A percentile compares a stretch with the other conserved stretches of the same genome.
Conservation (phyloP, 2,329 filamentous ascomycete genomes). For the Sarocladium brachiariae region DNA sequence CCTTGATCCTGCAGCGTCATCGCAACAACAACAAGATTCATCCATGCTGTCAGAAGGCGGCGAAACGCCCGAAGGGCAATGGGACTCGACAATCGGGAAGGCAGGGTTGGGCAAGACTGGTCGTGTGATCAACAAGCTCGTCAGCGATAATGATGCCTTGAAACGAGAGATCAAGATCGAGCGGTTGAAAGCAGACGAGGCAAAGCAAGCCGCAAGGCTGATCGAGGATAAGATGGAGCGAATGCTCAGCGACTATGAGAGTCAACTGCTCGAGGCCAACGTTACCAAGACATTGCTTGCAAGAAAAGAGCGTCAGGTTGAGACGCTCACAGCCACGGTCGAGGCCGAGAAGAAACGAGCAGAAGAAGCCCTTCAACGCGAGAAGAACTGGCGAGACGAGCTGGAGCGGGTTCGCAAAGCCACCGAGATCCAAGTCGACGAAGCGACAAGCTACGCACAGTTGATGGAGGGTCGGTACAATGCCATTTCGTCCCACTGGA, state of each 20-base stretch:
- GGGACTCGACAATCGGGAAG: constrained; percentile 64
- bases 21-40: constrained; percentile 20
- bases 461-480: constrained; percentile 67
- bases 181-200: constrained; percentile 58
- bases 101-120: constrained; percentile 68
- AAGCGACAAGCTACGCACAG: constrained; percentile 56
- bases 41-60: constrained; percentile 24
- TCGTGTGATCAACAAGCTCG: constrained; percentile 72
- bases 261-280: constrained; percentile 59
- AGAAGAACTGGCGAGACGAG: constrained; percentile 55
- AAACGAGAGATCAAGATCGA: constrained; percentile 67
- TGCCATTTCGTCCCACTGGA: constrained; percentile 58
- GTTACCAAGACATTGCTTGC: constrained; percentile 65
- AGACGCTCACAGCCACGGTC: constrained; percentile 57
- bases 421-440: constrained; percentile 56
- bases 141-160: constrained; percentile 71
- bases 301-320: constrained; percentile 68
- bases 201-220: constrained; percentile 60
- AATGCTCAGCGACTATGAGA: constrained; percentile 61
- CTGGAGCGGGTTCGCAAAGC: constrained; percentile 56
- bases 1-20: constrained; percentile 12
- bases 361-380: constrained; percentile 50
- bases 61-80: constrained; percentile 33
- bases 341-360: constrained; percentile 59
- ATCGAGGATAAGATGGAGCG: constrained; percentile 67